Percentiles rank a stretch among this genome's conserved stretches.
Evolutionary conservation across 2,329 filamentous ascomycete species (phyloP).

Genomic region (Fusarium beomiforme): DNA sequence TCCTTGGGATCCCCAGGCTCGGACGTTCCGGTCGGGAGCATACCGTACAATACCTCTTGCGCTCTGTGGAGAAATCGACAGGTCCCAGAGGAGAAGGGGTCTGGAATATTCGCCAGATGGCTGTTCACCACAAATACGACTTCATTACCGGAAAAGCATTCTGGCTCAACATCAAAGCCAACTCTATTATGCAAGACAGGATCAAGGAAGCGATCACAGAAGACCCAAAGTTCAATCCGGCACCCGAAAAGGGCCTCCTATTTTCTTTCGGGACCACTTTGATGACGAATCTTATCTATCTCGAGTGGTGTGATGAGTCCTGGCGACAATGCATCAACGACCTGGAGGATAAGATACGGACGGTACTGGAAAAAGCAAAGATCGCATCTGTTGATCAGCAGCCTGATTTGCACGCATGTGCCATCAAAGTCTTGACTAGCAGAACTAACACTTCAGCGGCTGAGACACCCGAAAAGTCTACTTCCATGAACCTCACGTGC

Average conservation of each 20-base stretch:
- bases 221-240: background rate
- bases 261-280: background rate
- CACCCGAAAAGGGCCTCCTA: background rate
- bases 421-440: background rate
- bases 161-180: background rate
- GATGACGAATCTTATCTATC: background rate
- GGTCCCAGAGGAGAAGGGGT: rapidly evolving
- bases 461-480: too few species aligned
- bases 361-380: background rate
- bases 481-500: too few species aligned
- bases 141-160: background rate
- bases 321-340: background rate
- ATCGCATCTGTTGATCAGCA: background rate
- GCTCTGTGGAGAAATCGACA: background rate
- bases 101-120: background rate
- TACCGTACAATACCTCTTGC: constrained; percentile 11
- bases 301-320: background rate
- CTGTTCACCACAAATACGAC: background rate
- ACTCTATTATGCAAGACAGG: background rate
- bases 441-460: too few species aligned
- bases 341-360: background rate
- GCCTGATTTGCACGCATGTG: background rate
- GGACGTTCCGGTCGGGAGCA: constrained; percentile 14
- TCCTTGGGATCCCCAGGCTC: background rate
- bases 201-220: background rate